Evolutionary conservation across 139 green algal species (phyloP).

Genomic region (Micromonas pusilla): DNA sequence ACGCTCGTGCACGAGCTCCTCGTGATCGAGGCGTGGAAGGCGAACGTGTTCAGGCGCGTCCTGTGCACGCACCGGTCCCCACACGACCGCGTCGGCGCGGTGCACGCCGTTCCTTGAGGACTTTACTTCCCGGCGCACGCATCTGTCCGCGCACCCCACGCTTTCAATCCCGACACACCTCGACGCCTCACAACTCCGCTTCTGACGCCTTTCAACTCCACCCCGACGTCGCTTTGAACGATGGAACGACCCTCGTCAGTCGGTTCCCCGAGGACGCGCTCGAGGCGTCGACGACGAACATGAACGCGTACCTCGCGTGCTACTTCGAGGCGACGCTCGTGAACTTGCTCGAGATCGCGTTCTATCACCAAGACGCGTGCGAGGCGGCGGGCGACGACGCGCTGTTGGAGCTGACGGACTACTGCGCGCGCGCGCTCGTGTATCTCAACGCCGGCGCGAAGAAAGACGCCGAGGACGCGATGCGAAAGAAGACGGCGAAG

Average conservation of each 20-base stretch:
- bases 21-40: conserved; percentile 68
- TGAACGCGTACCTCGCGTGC: conserved; percentile 52
- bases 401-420: conserved; percentile 64
- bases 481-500: conserved; percentile 21
- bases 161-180: no score
- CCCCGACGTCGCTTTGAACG: conserved; percentile 34
- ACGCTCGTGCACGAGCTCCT: conserved; percentile 67
- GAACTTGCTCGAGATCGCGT: conserved; percentile 72
- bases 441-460: conserved; percentile 44
- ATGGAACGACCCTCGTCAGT: no score
- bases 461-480: no score
- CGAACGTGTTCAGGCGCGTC: no score
- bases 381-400: conserved; percentile 52
- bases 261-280: background rate
- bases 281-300: background rate
- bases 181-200: no score
- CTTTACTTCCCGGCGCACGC: no score
- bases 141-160: no score
- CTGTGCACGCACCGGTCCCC: no score
- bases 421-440: conserved; percentile 59
- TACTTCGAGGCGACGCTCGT: conserved; percentile 64
- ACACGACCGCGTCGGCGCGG: no score
- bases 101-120: no score
- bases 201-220: no score
- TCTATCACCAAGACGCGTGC: conserved; percentile 30